Percentiles rank a stretch among this genome's conserved stretches.
phyloP scores from a whole-genome alignment of 2,329 filamentous ascomycete species.

The Fusarium pininemorale region DNA sequence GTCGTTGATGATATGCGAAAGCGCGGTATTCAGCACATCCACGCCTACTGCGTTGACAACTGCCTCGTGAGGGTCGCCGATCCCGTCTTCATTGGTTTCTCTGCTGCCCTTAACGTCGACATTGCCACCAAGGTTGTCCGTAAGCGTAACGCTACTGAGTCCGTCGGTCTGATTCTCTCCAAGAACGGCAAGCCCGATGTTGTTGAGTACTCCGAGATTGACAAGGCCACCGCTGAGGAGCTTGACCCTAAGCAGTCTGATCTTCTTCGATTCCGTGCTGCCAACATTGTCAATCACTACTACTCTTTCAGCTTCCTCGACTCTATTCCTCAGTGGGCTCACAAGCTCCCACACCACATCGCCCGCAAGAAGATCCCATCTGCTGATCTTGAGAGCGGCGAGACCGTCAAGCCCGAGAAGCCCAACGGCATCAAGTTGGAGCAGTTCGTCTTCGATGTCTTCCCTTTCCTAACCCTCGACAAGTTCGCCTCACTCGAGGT shows the following conservation, averaged over 20 bases:
- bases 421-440: constrained; percentile 99
- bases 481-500: constrained; percentile 98
- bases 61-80: constrained; percentile 99
- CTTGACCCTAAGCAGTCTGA: constrained; percentile 81
- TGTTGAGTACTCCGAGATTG: constrained; percentile 98
- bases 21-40: constrained; percentile 92
- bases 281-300: constrained; percentile 99
- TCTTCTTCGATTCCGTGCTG: constrained; percentile 93
- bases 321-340: constrained; percentile 84
- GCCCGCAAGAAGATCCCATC: constrained; percentile 98
- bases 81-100: constrained; percentile 93
- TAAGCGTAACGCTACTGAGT: constrained; percentile 96
- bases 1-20: constrained; percentile 88
- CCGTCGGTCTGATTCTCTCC: constrained; percentile 90
- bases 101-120: constrained; percentile 86
- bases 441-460: constrained; percentile 99
- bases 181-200: constrained; percentile 98
- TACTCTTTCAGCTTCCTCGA: constrained; percentile 95
- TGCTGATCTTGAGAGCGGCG: constrained; percentile 78
- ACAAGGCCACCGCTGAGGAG: constrained; percentile 86
- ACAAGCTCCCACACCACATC: constrained; percentile 92
- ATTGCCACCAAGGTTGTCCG: constrained; percentile 99
- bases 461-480: constrained; percentile 83
- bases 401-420: constrained; percentile 88
- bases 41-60: constrained; percentile 99